Percentiles rank a stretch among this genome's conserved stretches.
Conservation (phyloP, 2,329 filamentous ascomycete species). For the Calonectria fujianensis region DNA sequence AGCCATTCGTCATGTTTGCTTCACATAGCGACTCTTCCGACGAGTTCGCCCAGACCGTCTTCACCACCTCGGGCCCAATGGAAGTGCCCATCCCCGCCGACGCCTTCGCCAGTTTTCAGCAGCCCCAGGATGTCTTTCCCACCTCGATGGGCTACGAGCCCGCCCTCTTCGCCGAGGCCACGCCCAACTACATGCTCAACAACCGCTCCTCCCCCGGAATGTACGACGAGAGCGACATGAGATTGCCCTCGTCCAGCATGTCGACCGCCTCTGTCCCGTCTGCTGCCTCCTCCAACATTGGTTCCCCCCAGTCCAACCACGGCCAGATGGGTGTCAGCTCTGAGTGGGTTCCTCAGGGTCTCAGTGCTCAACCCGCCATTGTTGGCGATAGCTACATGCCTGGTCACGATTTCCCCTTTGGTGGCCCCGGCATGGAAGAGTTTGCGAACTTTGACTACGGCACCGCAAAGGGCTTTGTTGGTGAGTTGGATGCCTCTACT, state of each 20-base stretch:
- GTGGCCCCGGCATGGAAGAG: slow-evolving; percentile 70
- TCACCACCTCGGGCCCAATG: slow-evolving; percentile 65
- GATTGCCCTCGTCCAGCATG: slow-evolving; percentile 73
- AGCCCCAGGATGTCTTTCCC: slow-evolving; percentile 59
- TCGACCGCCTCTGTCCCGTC: slow-evolving; percentile 78
- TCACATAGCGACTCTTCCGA: slow-evolving; percentile 57
- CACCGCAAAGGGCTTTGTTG: slow-evolving; percentile 72
- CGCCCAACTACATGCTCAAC: slow-evolving; percentile 65
- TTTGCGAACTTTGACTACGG: slow-evolving; percentile 68
- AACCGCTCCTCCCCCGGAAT: slow-evolving; percentile 68
- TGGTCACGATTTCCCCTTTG: slow-evolving; percentile 73
- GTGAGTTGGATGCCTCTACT: slow-evolving; percentile 67
- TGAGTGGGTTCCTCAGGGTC: slow-evolving; percentile 73
- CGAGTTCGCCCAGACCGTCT: slow-evolving; percentile 63
- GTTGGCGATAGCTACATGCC: slow-evolving; percentile 74
- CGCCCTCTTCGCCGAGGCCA: slow-evolving; percentile 67
- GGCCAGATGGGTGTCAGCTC: slow-evolving; percentile 74
- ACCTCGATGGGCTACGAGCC: slow-evolving; percentile 66
- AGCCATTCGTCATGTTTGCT: slow-evolving; percentile 56
- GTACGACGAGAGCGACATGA: slow-evolving; percentile 72
- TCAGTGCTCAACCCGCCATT: slow-evolving; percentile 79
- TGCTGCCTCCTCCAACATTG: slow-evolving; percentile 79
- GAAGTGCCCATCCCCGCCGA: slow-evolving; percentile 70
- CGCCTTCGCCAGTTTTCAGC: slow-evolving; percentile 64
- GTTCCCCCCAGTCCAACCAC: slow-evolving; percentile 79